Base-by-base conservation (phyloP, 2,329 filamentous ascomycete genomes). In the Raffaelea deltoideospora region DNA sequence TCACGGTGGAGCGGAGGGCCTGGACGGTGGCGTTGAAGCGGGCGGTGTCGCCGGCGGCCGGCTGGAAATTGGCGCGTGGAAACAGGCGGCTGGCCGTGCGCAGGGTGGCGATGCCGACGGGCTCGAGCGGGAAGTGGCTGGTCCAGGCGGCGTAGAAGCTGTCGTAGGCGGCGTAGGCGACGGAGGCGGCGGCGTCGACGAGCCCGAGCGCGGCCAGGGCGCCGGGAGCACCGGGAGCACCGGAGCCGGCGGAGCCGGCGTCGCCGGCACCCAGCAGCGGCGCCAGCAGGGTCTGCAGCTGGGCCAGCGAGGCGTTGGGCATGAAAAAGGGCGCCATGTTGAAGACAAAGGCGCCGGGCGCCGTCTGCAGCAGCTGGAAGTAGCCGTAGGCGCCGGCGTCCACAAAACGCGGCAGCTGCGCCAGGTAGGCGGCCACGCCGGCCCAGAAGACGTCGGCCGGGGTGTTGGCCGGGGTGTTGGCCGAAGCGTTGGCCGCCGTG, bases 91-190 rank as follows among this genome's bases (percentile, higher is more conserved):
- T 48, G 20, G 45, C 50, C n/a, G 48, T 47, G 43, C 45, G 42
- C 35, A 44, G 14, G 22, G 23, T 28, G 26, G 32, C 13, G 4
- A 31, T 34, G 34, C 51, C 51, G 14, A 74, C 58, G 21, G 68
- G 31, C 58, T 60, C 44, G 27, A 44, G 44, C 31, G 43, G 41
- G 35, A 46, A 29, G 44, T 42, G 37, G n/a, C n/a, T 10, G 48
- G 54, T 63, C 42, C 58, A 60, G 11, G 65, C 58, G 37, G 67
- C 61, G 29, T 73, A 57, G 52, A 73, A 67, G 22, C 41, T 43
- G 37, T 47, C 41, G 40, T 50, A 52, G 33, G 40, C 40, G 28
- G 34, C 45, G 44, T 50, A 48, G 34, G 37, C 34, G 17, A 39
- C 30, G 27, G 26, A 20, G 21, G 34, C 23, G 13, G n/a, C 17